These are phyloP conservation scores for Fusarium concolor DNA, from an alignment of 2,329 filamentous ascomycete species.

Conservation along the genomic window DNA sequence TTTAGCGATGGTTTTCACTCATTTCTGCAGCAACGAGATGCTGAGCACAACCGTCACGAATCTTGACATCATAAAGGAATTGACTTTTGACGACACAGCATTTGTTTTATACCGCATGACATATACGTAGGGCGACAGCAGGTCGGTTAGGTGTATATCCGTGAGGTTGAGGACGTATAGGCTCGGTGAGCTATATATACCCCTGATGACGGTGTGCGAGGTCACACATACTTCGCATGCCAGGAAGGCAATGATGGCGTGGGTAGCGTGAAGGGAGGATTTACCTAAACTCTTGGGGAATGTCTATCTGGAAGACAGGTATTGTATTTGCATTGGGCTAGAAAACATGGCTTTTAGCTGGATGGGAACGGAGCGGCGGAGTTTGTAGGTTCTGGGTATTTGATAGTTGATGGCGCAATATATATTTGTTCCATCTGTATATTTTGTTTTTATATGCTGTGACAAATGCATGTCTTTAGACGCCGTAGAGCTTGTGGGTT, in stretches of 20 bases:
- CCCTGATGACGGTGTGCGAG: slow-evolving; percentile 21
- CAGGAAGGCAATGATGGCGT: slow-evolving; percentile 19
- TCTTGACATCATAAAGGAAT: slow-evolving; percentile 42
- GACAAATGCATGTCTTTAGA: neutral
- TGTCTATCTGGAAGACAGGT: slow-evolving; percentile 41
- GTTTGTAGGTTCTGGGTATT: slow-evolving; percentile 49
- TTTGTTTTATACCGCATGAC: slow-evolving; percentile 40
- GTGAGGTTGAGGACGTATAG: slow-evolving; percentile 29
- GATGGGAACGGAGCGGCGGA: slow-evolving; percentile 50
- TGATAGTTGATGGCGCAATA: slow-evolving; percentile 43
- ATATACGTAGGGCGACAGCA: slow-evolving; percentile 31
- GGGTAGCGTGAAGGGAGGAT: slow-evolving; percentile 21
- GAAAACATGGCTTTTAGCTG: slow-evolving; percentile 45
- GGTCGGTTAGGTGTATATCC: slow-evolving; percentile 14
- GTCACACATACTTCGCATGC: slow-evolving; percentile 1
- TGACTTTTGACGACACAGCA: slow-evolving; percentile 46
- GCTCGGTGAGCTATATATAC: slow-evolving; percentile 41
- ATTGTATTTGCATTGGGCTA: slow-evolving; percentile 46
- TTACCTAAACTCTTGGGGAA: slow-evolving; percentile 20
- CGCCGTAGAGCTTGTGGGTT: too few relatives aligned
- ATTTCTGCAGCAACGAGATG: slow-evolving; percentile 32
- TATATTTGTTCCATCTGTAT: slow-evolving; percentile 36
- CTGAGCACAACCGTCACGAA: slow-evolving; percentile 46
- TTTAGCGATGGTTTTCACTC: slow-evolving; percentile 50
- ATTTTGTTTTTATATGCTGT: neutral